Base-by-base conservation (phyloP, 352 stramenopile genomes). In the Pilasporangium apinafurcum region DNA sequence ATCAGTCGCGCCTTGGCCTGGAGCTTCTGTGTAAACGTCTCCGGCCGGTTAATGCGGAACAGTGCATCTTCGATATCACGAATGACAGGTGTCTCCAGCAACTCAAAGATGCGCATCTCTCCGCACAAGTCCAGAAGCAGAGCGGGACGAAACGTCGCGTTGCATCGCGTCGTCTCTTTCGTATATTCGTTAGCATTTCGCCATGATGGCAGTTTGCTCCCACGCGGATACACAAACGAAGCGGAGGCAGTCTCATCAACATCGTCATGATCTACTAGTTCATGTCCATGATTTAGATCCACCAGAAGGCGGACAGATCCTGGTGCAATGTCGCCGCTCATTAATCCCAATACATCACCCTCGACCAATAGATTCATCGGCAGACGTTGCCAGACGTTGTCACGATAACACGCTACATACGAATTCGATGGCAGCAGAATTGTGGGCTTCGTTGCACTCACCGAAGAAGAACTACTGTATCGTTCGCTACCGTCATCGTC, bases 21-120 rank as follows among this genome's bases (percentile, higher is more conserved):
- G 3, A 91, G 63, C 47, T 86, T 92, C 38, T 92, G 77, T 8
- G 80, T 87, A n/a, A 65, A 80, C 8, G 82, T 92, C 24, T 62
- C 37, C 0, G 82, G 82, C 0, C 82, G 65, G 8, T 69, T 68
- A 44, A 92, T 89, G 4, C 65, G 62, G 53, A 85, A 88, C 30
- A 94, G 68, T 14, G 80, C 75, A 46, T 92, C 65, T 38, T 87
- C 59, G 37, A 94, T 83, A 48, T 94, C 80, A 12, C 75, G 56
- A 16, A 90, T 50, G 25, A 91, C 76, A 0, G 82, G 82, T 16
- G 82, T 94, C 68, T 94, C 80, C 47, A 74, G 56, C 79, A 94
- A 86, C 36, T 78, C 62, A 34, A 89, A 92, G n/a, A 94, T 64
- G 13, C 81, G 73, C 77, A 94, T 94, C 44, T 91, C 79, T 5